Evolutionary conservation across 1,284 basidiomycete genomes (phyloP), one percentile per base, ranked within the genome.

Genomic region (Acaromyces ingoldii): DNA sequence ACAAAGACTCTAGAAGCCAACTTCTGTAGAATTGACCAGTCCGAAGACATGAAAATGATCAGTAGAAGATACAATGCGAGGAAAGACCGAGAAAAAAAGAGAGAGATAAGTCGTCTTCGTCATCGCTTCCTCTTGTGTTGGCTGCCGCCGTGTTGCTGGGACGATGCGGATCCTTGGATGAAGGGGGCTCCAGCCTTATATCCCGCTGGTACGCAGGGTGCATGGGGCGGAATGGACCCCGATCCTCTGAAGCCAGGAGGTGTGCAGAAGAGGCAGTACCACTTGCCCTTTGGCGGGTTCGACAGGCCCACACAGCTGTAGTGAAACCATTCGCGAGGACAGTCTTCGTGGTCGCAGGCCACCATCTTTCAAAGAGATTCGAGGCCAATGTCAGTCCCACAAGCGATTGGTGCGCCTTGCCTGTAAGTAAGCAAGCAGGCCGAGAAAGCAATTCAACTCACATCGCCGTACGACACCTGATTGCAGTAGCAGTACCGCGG

Each of bases 401-500:
- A 31, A 41, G 3, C 40, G 46, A 13, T 38, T 39, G 13, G 19
- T 11, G 21, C 4, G 13, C 3, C n/a, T n/a, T n/a, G n/a, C n/a
- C n/a, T n/a, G n/a, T n/a, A n/a, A n/a, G n/a, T n/a, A n/a, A n/a
- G 49, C 6, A 5, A 11, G 13, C 6, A 19, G 10, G 22, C 30
- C 15, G 29, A 26, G 6, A 19, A 24, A 11, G 11, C 2, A 22
- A 65, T 71, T 4, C n/a, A 13, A 58, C 72, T 53, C 46, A 76
- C 74, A 47, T 78, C 63, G 40, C 79, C 80, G 42, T 75, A 78
- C 2, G 77, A 79, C 19, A 79, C 78, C 36, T 78, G 67, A 44
- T 79, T 65, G 64, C 80, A 81, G 65, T 79, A 79, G 63, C 80
- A 81, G 63, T 80, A 81, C 24, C 70, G 74, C 28, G 79, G 80